A percentile compares a stretch with the other conserved stretches of the same genome.
phyloP scores from a whole-genome alignment of 345 rosid genomes.

The Crucihimalaya himalaica region DNA sequence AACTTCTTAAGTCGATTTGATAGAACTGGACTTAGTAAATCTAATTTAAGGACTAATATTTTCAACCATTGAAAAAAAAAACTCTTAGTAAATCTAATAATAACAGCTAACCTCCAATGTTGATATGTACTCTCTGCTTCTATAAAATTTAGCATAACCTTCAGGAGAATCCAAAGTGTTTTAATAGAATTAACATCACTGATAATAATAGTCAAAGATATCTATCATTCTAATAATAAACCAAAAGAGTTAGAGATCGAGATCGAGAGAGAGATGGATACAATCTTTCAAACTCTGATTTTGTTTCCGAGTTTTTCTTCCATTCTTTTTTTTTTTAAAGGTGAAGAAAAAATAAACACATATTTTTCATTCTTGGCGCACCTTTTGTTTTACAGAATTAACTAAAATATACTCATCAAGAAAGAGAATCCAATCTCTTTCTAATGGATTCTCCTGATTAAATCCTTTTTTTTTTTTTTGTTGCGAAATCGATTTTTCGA shows the following conservation, averaged over 20 bases:
- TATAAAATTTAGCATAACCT: slow-evolving; percentile 30
- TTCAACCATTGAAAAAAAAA: slow-evolving; percentile 1
- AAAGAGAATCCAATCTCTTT: slow-evolving; percentile 25
- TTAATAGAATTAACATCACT: slow-evolving; percentile 19
- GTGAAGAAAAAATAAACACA: neutral
- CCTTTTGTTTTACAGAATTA: neutral
- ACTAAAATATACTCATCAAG: slow-evolving; percentile 18
- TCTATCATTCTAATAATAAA: slow-evolving; percentile 32
- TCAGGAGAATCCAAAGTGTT: slow-evolving; percentile 9
- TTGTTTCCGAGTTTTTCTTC: neutral
- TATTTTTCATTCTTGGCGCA: neutral
- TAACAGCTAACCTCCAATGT: slow-evolving; percentile 15
- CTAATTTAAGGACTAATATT: slow-evolving; percentile 1
- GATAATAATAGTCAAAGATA: slow-evolving; percentile 21
- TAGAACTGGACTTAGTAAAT: neutral
- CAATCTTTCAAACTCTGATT: slow-evolving; percentile 11
- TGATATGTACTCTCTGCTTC: slow-evolving; percentile 2
- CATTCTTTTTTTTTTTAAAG: neutral
- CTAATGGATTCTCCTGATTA: slow-evolving; percentile 34
- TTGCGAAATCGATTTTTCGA: slow-evolving; percentile 26
- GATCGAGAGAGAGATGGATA: neutral
- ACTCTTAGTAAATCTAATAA: slow-evolving; percentile 10
- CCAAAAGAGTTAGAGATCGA: slow-evolving; percentile 17
- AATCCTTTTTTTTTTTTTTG: neutral
- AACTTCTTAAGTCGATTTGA: neutral